Conservation (phyloP, 2,329 filamentous ascomycete species). For the Didymella pinodella region DNA sequence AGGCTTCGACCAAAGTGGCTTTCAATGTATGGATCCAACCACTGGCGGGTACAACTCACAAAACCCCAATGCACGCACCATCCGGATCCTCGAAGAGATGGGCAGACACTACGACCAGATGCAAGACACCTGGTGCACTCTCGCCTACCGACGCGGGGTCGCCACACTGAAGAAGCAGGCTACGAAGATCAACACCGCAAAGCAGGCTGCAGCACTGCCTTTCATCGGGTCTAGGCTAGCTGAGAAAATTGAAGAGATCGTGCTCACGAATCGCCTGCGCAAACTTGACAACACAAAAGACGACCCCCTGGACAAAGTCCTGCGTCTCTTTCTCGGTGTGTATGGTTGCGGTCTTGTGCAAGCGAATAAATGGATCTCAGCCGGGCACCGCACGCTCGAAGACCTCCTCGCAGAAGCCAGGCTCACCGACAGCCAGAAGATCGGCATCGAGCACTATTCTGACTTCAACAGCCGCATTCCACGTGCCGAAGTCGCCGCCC, state of each 20-base stretch:
- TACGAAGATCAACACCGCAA: slow-evolving; percentile 69
- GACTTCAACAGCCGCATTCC: slow-evolving; percentile 84
- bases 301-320: slow-evolving; percentile 70
- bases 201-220: slow-evolving; percentile 72
- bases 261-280: slow-evolving; percentile 72
- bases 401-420: slow-evolving; percentile 70
- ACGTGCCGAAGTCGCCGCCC: slow-evolving; percentile 73
- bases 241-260: slow-evolving; percentile 89
- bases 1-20: slow-evolving; percentile 52
- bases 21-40: slow-evolving; percentile 67
- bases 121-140: slow-evolving; percentile 78
- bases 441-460: slow-evolving; percentile 80
- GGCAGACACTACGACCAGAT: slow-evolving; percentile 76
- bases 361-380: slow-evolving; percentile 77
- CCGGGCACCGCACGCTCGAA: slow-evolving; percentile 76
- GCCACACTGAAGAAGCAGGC: slow-evolving; percentile 73
- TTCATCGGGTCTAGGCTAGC: slow-evolving; percentile 77
- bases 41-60: slow-evolving; percentile 53
- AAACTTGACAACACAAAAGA: slow-evolving; percentile 74
- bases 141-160: slow-evolving; percentile 80
- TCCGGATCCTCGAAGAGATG: slow-evolving; percentile 81
- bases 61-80: slow-evolving; percentile 78
- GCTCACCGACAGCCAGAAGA: slow-evolving; percentile 72
- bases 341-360: slow-evolving; percentile 78
- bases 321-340: slow-evolving; percentile 77